Base-by-base conservation (phyloP, 768 basidiomycete species). In the Trametes punicea region DNA sequence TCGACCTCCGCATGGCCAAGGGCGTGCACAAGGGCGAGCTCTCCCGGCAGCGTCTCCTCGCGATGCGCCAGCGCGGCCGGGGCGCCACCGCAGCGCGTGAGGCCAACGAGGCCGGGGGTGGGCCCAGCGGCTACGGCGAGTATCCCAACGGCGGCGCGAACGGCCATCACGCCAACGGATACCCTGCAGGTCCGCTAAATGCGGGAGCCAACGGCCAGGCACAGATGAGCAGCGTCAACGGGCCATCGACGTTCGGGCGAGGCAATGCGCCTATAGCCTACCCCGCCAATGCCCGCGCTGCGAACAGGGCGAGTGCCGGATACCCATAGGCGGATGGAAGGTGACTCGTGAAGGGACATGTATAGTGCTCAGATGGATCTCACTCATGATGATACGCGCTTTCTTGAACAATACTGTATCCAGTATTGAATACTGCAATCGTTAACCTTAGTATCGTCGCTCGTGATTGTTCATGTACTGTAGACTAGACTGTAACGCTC, bases 1-100 rank as follows among this genome's bases (percentile, higher is more conserved):
- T 79, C 67, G 90, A 92, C 68, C 75, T 89, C n/a, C 74, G 81
- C 46, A 75, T 79, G 67, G 76, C 82, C 4, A 83, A 80, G 62
- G 82, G 81, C 46, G 69, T 78, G 2, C 71, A 69, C 44, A 75
- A 73, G 56, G 80, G 81, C 38, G 73, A 82, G 62, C 73, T 81
- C 30, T 73, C 65, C 23, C 62, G 64, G 25, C 65, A 69, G 29
- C 63, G 68, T 11, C 57, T 79, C 25, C 45, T 65, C 25, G 59
- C 60, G 6, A 62, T 65, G 62, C 60, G 57, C 44, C 46, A 64
- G 45, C 45, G 30, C 25, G 64, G 66, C 31, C 55, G 55, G 20
- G 42, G 50, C n/a, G 38, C 23, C 20, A 26, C 44, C 3, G 58
- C 53, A 4, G 54, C 54, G 31, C 51, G 33, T 15, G 55, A 62